These are phyloP conservation scores for Microbotryomycetes sp. DNA, from an alignment of 1,284 basidiomycete genomes.

Conservation along the genomic window DNA sequence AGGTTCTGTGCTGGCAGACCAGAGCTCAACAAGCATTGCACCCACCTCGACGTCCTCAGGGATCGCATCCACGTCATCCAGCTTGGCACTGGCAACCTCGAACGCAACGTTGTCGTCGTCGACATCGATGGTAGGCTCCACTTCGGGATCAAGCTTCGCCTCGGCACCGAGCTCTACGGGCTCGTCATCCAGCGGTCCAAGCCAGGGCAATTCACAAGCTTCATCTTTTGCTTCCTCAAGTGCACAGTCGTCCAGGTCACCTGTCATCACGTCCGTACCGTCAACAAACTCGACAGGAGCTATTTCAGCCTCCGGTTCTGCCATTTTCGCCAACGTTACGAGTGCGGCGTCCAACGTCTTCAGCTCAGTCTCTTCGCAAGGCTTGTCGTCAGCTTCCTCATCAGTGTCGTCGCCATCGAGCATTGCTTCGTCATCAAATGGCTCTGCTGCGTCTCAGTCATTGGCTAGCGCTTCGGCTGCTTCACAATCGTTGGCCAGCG, in stretches of 20 bases:
- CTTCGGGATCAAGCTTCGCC: neutral
- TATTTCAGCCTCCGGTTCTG: neutral
- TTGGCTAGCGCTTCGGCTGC: too few relatives aligned
- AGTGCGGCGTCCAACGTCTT: neutral
- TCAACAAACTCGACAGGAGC: too few relatives aligned
- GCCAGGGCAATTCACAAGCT: neutral
- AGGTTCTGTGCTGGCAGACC: neutral
- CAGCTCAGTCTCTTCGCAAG: neutral
- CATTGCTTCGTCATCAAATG: neutral
- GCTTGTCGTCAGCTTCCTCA: neutral
- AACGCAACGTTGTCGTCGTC: neutral
- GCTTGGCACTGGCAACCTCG: neutral
- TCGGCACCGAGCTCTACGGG: neutral
- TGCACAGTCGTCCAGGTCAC: neutral
- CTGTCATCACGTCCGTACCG: neutral
- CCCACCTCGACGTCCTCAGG: neutral
- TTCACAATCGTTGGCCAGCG: neutral
- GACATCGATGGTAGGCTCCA: neutral
- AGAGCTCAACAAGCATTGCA: neutral
- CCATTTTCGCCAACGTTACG: neutral
- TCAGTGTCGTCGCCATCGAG: neutral
- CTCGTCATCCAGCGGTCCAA: neutral
- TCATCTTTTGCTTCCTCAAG: neutral
- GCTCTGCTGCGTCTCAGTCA: neutral
- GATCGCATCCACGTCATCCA: neutral